Conservation (phyloP, 306 rosid genomes). For the Ceratonia siliqua region DNA sequence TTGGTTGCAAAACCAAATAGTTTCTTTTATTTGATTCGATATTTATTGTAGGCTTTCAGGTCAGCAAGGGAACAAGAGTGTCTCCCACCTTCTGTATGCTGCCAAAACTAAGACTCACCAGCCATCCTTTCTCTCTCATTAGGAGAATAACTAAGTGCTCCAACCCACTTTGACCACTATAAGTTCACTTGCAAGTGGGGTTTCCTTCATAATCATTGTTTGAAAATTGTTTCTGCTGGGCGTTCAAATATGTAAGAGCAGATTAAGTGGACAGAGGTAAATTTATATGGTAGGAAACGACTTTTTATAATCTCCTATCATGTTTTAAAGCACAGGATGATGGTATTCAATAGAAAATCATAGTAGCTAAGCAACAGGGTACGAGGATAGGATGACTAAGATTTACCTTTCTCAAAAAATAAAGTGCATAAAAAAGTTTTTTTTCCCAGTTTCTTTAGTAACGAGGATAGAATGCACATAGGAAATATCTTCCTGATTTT, state of each 20-base stretch:
- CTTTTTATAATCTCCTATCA: neutral
- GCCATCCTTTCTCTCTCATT: slow-evolving; percentile 50
- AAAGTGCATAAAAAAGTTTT: neutral
- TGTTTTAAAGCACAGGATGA: neutral
- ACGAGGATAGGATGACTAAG: no score
- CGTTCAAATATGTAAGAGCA: slow-evolving; percentile 37
- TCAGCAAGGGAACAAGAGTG: slow-evolving; percentile 59
- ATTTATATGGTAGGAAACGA: slow-evolving; percentile 6
- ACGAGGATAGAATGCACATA: no score
- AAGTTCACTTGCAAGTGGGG: slow-evolving; percentile 37
- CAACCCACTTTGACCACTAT: slow-evolving; percentile 45
- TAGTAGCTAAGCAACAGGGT: neutral
- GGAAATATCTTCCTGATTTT: neutral
- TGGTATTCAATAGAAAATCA: neutral
- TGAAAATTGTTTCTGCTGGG: slow-evolving; percentile 23
- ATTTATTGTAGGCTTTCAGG: slow-evolving; percentile 53
- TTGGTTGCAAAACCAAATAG: slow-evolving; percentile 32
- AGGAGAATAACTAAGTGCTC: slow-evolving; percentile 53
- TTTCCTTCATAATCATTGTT: slow-evolving; percentile 40
- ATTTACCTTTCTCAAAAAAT: neutral
- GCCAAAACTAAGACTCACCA: slow-evolving; percentile 43
- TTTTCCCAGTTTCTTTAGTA: neutral
- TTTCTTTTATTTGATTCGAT: slow-evolving; percentile 40
- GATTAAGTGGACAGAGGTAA: slow-evolving; percentile 26
- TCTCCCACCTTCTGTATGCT: slow-evolving; percentile 62